phyloP scores from a whole-genome alignment of 257 asterid species.

The Plectranthus barbatus region DNA sequence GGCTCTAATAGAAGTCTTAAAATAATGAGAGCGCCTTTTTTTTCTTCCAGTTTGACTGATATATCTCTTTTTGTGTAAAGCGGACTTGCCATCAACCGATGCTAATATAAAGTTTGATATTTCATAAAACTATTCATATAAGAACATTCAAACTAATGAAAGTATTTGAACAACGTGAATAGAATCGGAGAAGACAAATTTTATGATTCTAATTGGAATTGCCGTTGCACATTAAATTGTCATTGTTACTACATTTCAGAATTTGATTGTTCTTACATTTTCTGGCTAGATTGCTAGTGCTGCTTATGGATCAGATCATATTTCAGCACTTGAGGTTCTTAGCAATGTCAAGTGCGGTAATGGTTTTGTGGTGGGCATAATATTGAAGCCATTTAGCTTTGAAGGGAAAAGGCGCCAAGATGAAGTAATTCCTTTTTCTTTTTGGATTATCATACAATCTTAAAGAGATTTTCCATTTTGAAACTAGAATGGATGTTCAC shows the following conservation, averaged over 20 bases:
- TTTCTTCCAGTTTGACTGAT: no score
- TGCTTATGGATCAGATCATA: slow-evolving; percentile 69
- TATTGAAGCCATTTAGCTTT: slow-evolving; percentile 88
- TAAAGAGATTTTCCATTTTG: slow-evolving; percentile 4
- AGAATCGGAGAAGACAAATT: neutral
- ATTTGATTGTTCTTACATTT: neutral
- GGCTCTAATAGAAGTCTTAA: neutral
- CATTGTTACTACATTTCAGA: neutral
- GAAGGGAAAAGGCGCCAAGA: slow-evolving; percentile 89
- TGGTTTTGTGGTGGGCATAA: slow-evolving; percentile 65
- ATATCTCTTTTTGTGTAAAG: neutral
- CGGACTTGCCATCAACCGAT: neutral
- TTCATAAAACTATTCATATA: no score
- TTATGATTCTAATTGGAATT: neutral
- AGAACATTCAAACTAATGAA: neutral
- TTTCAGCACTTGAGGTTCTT: slow-evolving; percentile 63
- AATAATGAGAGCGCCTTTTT: neutral
- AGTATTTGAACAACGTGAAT: neutral
- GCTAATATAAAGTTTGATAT: no score
- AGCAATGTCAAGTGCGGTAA: slow-evolving; percentile 47
- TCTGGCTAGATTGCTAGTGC: slow-evolving; percentile 80
- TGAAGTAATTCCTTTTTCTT: slow-evolving; percentile 40
- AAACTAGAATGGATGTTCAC: neutral
- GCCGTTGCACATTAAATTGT: neutral
- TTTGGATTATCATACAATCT: slow-evolving; percentile 12